phyloP scores from a whole-genome alignment of 176 grass and related monocot species.

The Musa acuminata region DNA sequence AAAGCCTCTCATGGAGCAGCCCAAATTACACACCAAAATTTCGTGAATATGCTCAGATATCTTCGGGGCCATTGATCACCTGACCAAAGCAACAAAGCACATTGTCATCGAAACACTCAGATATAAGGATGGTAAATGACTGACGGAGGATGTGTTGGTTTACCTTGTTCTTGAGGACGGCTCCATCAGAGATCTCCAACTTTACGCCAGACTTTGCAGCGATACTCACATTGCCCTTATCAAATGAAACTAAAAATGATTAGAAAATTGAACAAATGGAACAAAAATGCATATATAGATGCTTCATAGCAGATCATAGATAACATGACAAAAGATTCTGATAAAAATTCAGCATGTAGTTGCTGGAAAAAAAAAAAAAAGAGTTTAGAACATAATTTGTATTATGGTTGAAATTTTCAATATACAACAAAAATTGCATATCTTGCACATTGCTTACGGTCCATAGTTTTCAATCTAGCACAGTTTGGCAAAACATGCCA shows the following conservation, averaged over 20 bases:
- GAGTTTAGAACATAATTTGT: too few relatives aligned
- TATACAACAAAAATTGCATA: too few relatives aligned
- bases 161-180: slow-evolving; percentile 69
- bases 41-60: not conserved
- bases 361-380: too few relatives aligned
- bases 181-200: slow-evolving; percentile 65
- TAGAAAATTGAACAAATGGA: not conserved
- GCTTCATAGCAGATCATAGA: not conserved
- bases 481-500: too few relatives aligned
- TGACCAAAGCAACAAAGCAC: slow-evolving; percentile 23
- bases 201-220: slow-evolving; percentile 59
- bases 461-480: too few relatives aligned
- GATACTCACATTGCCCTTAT: slow-evolving; percentile 57
- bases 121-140: not conserved
- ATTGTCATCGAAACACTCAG: not conserved
- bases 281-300: not conserved
- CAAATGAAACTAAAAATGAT: not conserved
- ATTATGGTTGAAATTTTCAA: too few relatives aligned
- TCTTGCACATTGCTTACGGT: too few relatives aligned
- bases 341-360: too few relatives aligned
- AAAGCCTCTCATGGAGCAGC: not conserved
- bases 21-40: not conserved
- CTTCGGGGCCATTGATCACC: slow-evolving; percentile 45
- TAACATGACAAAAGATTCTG: too few relatives aligned
- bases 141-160: not conserved